Base-by-base conservation (phyloP, 2,329 filamentous ascomycete genomes). In the Dothideomycetes sp. region DNA sequence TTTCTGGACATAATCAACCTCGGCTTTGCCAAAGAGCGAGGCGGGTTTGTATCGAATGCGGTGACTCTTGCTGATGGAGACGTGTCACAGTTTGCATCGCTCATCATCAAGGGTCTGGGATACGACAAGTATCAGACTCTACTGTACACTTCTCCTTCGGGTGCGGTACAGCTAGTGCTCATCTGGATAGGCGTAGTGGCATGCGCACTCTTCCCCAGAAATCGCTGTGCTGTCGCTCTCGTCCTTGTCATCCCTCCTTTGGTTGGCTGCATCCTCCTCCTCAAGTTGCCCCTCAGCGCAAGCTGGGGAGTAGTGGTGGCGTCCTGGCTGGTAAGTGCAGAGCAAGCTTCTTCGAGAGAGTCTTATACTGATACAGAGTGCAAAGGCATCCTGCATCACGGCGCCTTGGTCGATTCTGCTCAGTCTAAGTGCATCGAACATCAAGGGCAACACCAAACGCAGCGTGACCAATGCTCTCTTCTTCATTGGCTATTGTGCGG, bases 361-460 rank as follows among this genome's bases (percentile, higher is more conserved):
- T 66, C 63, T 2, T 64, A 61, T 38, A 66, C 68, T 42, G 63
- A 63, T 7, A 55, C 60, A n/a, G n/a, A n/a, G n/a, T n/a, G n/a
- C n/a, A n/a, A n/a, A n/a, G n/a, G n/a, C n/a, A n/a, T n/a, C n/a
- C n/a, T n/a, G n/a, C n/a, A n/a, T n/a, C n/a, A n/a, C n/a, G n/a
- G n/a, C n/a, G 19, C 50, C 57, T 22, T 62, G 60, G 60, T 62
- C 59, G 3, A 60, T 67, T 16, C 55, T 67, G 1, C 56, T 69
- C 7, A 63, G 57, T 2, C 57, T 70, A 2, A 59, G 56, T 2
- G 66, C 67, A 0, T 70, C 66, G 3, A 72, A 72, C 40, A 60
- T 70, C 18, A 67, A 69, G 37, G 68, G 69, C 0, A 72, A 72
- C 48, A 72, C 68, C 1, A 72, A 72, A 47, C 62, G 64, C 3